phyloP scores from a whole-genome alignment of 192 early-diverging fungal genomes.

The Mortierella alpina region DNA sequence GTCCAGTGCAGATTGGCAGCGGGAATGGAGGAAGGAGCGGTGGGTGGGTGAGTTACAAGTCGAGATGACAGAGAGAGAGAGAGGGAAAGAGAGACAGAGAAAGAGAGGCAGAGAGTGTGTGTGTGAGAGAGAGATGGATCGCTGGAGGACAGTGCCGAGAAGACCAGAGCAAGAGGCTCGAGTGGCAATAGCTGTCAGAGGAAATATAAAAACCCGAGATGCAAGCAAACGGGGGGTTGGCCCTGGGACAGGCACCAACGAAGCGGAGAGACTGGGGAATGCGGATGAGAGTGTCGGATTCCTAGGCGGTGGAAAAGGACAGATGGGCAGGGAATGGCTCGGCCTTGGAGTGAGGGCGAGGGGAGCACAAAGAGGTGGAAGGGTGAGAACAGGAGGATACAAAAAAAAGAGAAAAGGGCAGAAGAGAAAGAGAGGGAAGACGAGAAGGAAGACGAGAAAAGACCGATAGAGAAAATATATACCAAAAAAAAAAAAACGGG shows the following conservation, averaged over 20 bases:
- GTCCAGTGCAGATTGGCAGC: not conserved
- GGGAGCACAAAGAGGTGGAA: conserved; percentile 1
- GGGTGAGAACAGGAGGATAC: conserved; percentile 2
- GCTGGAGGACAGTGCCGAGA: conserved; percentile 11
- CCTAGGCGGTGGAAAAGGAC: conserved; percentile 4
- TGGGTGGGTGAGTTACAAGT: not conserved
- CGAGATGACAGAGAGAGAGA: not conserved
- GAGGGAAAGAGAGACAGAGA: conserved; percentile 1
- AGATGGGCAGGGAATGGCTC: not conserved
- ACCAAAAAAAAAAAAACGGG: not conserved
- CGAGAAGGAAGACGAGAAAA: not conserved
- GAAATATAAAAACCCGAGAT: conserved; percentile 35
- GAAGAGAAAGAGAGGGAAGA: conserved; percentile 4
- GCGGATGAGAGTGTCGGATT: conserved; percentile 7
- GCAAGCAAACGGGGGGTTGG: conserved; percentile 50
- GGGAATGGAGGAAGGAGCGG: not conserved
- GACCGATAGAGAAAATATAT: not conserved
- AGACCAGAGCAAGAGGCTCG: conserved; percentile 38
- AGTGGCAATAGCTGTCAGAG: conserved; percentile 25
- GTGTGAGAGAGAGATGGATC: not conserved
- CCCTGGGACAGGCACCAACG: conserved; percentile 51
- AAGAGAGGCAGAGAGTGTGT: not conserved
- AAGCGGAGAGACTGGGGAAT: conserved; percentile 1
- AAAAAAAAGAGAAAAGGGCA: not conserved
- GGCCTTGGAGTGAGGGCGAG: not conserved